Percentiles rank a stretch among this genome's conserved stretches.
These are phyloP conservation scores for Neurospora sp. DNA, from an alignment of 2,329 filamentous ascomycete genomes.

Conservation along the genomic window DNA sequence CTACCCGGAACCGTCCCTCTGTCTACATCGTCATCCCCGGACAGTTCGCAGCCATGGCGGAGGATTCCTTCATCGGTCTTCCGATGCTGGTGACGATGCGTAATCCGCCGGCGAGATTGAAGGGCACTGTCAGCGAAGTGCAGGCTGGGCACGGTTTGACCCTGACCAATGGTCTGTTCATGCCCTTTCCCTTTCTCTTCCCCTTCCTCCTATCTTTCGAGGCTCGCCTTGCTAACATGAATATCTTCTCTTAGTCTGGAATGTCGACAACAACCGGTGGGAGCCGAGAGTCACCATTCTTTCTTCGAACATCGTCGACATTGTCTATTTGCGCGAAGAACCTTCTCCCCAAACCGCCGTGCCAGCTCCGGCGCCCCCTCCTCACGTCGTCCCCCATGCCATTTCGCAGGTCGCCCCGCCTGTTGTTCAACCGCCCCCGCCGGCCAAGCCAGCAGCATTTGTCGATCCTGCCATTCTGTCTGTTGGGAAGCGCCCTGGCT, in stretches of 20 bases:
- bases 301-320: constrained; percentile 34
- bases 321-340: constrained; percentile 26
- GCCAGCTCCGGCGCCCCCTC: constrained; percentile 19
- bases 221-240: not conserved
- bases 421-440: constrained; percentile 1
- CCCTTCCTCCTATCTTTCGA: not conserved
- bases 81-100: constrained; percentile 65
- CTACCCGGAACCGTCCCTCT: not conserved
- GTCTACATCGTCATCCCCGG: not conserved
- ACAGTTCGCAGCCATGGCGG: constrained; percentile 41
- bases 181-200: not conserved
- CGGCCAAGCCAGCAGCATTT: constrained; percentile 34
- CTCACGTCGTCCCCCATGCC: constrained; percentile 18
- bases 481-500: constrained; percentile 37
- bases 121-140: constrained; percentile 62
- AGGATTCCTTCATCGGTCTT: constrained; percentile 59
- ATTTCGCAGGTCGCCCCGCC: constrained; percentile 1
- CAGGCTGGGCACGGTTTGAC: constrained; percentile 56
- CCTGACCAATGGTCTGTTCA: constrained; percentile 57
- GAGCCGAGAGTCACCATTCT: constrained; percentile 34
- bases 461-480: constrained; percentile 79
- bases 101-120: constrained; percentile 52
- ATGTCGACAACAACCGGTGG: constrained; percentile 30
- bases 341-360: constrained; percentile 2
- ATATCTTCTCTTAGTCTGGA: constrained; percentile 25